A percentile compares a stretch with the other conserved stretches of the same genome.
Conservation (phyloP, 495 filamentous ascomycete species). For the Podospora fimiseda region DNA sequence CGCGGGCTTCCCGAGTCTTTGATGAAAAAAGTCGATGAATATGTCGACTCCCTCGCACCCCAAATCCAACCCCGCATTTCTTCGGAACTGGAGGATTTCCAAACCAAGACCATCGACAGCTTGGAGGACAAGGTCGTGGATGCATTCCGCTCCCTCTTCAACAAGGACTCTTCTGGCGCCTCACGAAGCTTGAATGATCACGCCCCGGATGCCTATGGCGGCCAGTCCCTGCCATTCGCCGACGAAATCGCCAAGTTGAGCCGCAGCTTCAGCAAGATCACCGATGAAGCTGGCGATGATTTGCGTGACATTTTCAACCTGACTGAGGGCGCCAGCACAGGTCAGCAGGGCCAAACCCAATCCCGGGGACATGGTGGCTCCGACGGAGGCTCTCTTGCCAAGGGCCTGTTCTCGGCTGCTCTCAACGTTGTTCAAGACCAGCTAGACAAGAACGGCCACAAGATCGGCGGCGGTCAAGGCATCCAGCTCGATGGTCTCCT, state of each 20-base stretch:
- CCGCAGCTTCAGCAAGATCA: slow-evolving; percentile 22
- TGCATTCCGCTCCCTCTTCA: slow-evolving; percentile 30
- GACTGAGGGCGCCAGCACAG: slow-evolving; percentile 16
- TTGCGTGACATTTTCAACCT: slow-evolving; percentile 29
- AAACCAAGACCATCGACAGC: slow-evolving; percentile 30
- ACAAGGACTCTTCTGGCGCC: slow-evolving; percentile 13
- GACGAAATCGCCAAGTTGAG: slow-evolving; percentile 29
- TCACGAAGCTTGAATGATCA: slow-evolving; percentile 16
- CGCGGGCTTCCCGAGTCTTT: slow-evolving; percentile 23
- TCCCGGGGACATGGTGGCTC: slow-evolving; percentile 7
- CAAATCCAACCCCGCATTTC: slow-evolving; percentile 33
- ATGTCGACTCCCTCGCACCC: slow-evolving; percentile 31
- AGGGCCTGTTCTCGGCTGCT: slow-evolving; percentile 27
- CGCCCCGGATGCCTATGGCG: slow-evolving; percentile 26
- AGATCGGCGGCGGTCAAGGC: slow-evolving; percentile 11
- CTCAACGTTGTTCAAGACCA: slow-evolving; percentile 26
- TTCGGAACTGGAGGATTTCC: slow-evolving; percentile 27
- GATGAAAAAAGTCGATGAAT: slow-evolving; percentile 29
- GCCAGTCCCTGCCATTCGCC: slow-evolving; percentile 28
- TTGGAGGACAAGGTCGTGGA: slow-evolving; percentile 26
- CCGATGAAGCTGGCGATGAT: slow-evolving; percentile 25
- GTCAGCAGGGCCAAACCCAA: not conserved
- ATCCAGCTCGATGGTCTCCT: slow-evolving; percentile 30
- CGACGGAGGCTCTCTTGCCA: slow-evolving; percentile 10
- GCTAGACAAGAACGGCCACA: slow-evolving; percentile 13